Conservation (phyloP, 371 early-diverging fungal genomes). For the Amoeboradix gromovi region DNA sequence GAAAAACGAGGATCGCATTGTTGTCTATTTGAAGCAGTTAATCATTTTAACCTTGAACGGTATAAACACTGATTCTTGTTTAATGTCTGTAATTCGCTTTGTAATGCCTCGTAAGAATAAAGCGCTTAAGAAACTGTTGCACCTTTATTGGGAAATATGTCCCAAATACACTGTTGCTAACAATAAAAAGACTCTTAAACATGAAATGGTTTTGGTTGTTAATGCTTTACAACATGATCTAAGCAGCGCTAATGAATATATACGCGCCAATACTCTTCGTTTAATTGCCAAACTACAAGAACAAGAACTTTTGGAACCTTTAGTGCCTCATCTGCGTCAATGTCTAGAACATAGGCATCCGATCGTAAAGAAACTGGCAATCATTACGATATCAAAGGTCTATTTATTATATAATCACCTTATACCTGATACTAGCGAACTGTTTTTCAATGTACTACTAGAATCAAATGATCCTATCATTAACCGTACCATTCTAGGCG, state of each 20-base stretch:
- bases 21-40: too few species aligned
- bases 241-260: conserved; percentile 93
- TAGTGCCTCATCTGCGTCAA: conserved; percentile 52
- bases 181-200: conserved; percentile 66
- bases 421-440: conserved; percentile 80
- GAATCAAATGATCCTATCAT: conserved; percentile 12
- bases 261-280: conserved; percentile 77
- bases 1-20: too few species aligned
- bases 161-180: conserved; percentile 48
- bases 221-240: conserved; percentile 39
- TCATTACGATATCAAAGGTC: conserved; percentile 62
- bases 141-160: conserved; percentile 85
- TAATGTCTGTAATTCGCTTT: conserved; percentile 88
- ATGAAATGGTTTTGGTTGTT: conserved; percentile 87
- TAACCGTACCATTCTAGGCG: too few species aligned
- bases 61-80: too few species aligned
- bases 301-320: conserved; percentile 71
- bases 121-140: conserved; percentile 61
- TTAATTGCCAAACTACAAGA: conserved; percentile 79
- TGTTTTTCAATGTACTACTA: conserved; percentile 41
- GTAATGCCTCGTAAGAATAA: conserved; percentile 58
- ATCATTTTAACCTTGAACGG: too few species aligned
- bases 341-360: conserved; percentile 83
- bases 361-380: conserved; percentile 90
- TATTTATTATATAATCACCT: conserved; percentile 56